Evolutionary conservation across 2,329 filamentous ascomycete genomes (phyloP), one percentile per base, ranked within the genome.

Genomic region (Clarireedia paspali): DNA sequence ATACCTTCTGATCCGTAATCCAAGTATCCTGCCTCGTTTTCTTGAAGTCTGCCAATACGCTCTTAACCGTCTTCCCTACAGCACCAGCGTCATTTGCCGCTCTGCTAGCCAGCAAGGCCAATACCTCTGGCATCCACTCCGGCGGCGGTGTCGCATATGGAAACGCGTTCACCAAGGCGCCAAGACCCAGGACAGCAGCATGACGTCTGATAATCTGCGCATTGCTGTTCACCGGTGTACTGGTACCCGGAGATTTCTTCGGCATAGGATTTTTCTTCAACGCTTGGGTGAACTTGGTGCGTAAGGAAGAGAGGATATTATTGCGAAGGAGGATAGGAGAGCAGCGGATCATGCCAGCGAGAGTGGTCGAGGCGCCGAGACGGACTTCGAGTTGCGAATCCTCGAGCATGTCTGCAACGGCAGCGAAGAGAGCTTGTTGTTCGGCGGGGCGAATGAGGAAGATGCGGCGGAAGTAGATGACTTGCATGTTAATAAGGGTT

Each of bases 11-110:
- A 75, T 99, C 94, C 59, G 96, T 92, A 66, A 87, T 87, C 94
- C 94, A 99, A 63, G 92, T 99, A 76, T 99, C 94, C 72, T 99
- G 94, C 70, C 94, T 85, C 47, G 94, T 99, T 82, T 99, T 99
- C 77, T 99, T 99, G 78, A 99, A 99, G 67, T 99, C 95, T 59
- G 91, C 91, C 62, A 99, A 76, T 38, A 96, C 91, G 17, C 81
- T 82, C 79, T 99, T 99, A 10, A 95, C 95, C 58, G 92, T 94
- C 73, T 95, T 96, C 2, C 94, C 94, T 54, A 99, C 91, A 57
- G 95, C 86, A 0, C 94, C 94, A 0, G 90, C 84, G 67, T 99
- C 94, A 47, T 83, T 89, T 1, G 92, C 91, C 9, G 95, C 91
- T 63, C 87, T 85, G 38, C 87, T 83, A 5, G 92, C 95, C 61